Base-by-base conservation (phyloP, 371 early-diverging fungal species). In the Lichtheimia ramosa region DNA sequence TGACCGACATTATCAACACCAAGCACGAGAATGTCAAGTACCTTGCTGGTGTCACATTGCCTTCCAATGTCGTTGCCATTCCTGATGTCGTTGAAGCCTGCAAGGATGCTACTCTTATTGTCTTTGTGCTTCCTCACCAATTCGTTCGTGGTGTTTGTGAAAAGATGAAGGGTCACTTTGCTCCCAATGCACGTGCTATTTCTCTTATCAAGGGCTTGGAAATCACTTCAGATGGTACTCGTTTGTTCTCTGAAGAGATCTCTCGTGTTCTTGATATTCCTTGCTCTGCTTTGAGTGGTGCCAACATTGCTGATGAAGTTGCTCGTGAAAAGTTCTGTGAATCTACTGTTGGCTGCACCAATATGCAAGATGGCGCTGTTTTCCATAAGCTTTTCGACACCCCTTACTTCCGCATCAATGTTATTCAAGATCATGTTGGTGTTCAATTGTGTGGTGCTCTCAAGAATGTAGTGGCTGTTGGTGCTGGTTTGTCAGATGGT, bases 401-500 rank as follows among this genome's bases (percentile, higher is more conserved):
- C 5, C 82, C 85, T 10, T 89, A 93, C 71, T 98, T 97, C 84
- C 85, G 83, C 51, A 88, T 96, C 69, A 86, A 83, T 72, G 87
- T 89, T 56, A 86, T 94, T 34, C 75, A 84, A 46, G 98, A 98
- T 76, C 86, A 93, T 5, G 85, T 89, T 43, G 95, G 95, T 56
- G 96, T 98, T 16, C 98, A 99, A 78, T 77, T 99, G 28, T 98
- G 96, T 77, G 99, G 99, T 63, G 97, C 99, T 3, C 74, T 99
- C 41, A 99, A 99, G 84, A 99, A 99, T 84, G 89, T 99, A 18
- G 92, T 99, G n/a, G 97, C 97, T 20, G 87, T 99, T 54, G 99
- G 92, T 40, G 99, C 95, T 58, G 99, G 99, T 46, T 83, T 99
- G 59, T 92, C 95, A 48, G 95, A 96, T 73, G 99, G 98, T 16